Evolutionary conservation across 1,139 yeast species (phyloP), one percentile per base, ranked within the genome.

Genomic region (Zygoascus meyerae): DNA sequence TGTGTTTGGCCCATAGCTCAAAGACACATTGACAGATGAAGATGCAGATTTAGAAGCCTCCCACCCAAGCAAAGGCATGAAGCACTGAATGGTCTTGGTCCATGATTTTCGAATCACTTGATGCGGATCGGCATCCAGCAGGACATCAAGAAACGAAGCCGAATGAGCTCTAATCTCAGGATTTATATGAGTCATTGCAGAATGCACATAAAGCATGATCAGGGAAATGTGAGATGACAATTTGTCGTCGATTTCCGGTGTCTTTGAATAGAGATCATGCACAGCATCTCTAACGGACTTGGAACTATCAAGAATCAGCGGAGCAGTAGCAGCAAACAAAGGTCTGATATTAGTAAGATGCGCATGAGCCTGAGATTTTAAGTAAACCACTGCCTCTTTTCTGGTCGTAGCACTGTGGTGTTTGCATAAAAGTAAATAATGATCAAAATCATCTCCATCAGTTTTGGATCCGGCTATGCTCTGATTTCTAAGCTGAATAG

Each of bases 121-220:
- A 31, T 49, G 51, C n/a, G 62, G 57, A 39, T 55, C 57, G 17
- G 51, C 47, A 18, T 73, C 71, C 16, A 86, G 63, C 45, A 86
- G 60, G 3, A 81, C 69, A 32, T 70, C 70, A 32, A 89, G 67
- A 55, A 81, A 83, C 49, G 73, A 74, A 0, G 92, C 77, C 3
- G 94, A 78, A 53, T 82, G 84, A 45, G 78, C 77, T 42, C 95
- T 75, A 34, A 89, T 79, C 7, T 79, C 80, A 0, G 90, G 82
- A 34, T 75, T 77, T 40, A 92, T 83, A 61, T 92, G 97, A 14
- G 97, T 86, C 97, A 92, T 92, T 11, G 96, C 95, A 46, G 94
- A 83, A 58, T 85, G 85, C n/a, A 90, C 73, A 61, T 85, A 90
- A 30, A 92, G 70, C 31, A 85, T 74, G 2, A 90, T 66, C 5